Conservation (phyloP, 108 stramenopile genomes). For the Skeletonema costatum region DNA sequence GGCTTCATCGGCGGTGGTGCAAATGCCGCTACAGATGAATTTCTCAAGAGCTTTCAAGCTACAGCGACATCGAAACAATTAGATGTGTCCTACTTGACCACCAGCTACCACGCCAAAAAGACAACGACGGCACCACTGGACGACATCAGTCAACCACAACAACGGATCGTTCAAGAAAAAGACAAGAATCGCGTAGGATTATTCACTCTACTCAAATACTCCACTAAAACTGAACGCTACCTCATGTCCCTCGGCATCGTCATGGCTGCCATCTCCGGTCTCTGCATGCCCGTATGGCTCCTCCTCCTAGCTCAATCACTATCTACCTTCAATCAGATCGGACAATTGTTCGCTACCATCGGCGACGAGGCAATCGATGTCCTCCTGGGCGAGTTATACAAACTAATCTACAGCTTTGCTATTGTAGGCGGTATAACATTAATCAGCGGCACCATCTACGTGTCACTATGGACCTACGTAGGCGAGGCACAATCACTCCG, state of each 20-base stretch:
- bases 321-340: conserved; percentile 31
- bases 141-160: not conserved
- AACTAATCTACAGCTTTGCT: conserved; percentile 51
- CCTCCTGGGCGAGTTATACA: conserved; percentile 39
- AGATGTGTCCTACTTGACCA: not conserved
- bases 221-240: conserved; percentile 21
- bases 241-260: conserved; percentile 21
- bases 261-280: conserved; percentile 30
- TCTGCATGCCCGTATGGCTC: conserved; percentile 40
- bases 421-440: conserved; percentile 51
- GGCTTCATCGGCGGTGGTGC: conserved; percentile 27
- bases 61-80: not conserved
- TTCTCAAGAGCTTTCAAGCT: conserved; percentile 14
- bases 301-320: conserved; percentile 26
- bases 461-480: conserved; percentile 56
- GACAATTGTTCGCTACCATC: conserved; percentile 12
- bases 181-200: conserved; percentile 7
- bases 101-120: not conserved
- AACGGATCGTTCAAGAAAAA: not conserved
- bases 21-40: conserved; percentile 10
- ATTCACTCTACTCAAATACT: conserved; percentile 31
- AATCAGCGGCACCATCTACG: conserved; percentile 43
- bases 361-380: conserved; percentile 8
- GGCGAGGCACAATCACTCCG: conserved; percentile 56
- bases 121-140: not conserved